Conservation (phyloP, 2,329 filamentous ascomycete species). For the Metarhizium guizhouense region DNA sequence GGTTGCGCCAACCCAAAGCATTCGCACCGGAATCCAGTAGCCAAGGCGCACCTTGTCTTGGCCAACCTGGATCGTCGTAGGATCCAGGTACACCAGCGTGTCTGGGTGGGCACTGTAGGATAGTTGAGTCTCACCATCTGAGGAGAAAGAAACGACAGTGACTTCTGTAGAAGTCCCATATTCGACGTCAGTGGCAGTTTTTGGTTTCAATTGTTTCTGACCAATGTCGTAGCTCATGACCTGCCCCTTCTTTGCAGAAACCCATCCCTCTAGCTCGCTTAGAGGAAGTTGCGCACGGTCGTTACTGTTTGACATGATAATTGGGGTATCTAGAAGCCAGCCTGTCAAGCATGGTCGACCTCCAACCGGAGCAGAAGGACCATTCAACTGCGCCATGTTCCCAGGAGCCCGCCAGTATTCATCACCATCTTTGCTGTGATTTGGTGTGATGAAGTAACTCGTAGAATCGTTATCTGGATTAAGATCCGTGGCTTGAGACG, state of each 20-base stretch:
- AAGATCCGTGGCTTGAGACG: neutral
- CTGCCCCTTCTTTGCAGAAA: neutral
- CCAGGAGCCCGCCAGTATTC: neutral
- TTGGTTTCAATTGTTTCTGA: neutral
- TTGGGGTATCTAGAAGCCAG: neutral
- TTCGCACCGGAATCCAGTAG: neutral
- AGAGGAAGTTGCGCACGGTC: neutral
- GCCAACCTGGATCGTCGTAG: neutral
- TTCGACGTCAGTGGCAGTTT: neutral
- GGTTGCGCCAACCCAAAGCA: neutral
- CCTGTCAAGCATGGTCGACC: neutral
- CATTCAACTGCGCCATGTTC: neutral
- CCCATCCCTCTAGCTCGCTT: neutral
- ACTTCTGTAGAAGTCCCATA: neutral
- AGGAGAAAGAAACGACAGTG: neutral
- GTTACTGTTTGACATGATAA: neutral
- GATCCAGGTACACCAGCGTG: neutral
- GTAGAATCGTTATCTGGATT: neutral
- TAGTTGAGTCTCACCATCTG: neutral
- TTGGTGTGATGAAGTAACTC: neutral
- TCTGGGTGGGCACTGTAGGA: neutral
- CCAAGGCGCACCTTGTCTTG: neutral
- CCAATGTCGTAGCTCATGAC: neutral
- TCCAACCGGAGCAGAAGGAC: neutral
- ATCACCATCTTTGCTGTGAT: neutral